Conservation (phyloP, 805 yeast genomes). For the Saccharomyces eubayanus region DNA sequence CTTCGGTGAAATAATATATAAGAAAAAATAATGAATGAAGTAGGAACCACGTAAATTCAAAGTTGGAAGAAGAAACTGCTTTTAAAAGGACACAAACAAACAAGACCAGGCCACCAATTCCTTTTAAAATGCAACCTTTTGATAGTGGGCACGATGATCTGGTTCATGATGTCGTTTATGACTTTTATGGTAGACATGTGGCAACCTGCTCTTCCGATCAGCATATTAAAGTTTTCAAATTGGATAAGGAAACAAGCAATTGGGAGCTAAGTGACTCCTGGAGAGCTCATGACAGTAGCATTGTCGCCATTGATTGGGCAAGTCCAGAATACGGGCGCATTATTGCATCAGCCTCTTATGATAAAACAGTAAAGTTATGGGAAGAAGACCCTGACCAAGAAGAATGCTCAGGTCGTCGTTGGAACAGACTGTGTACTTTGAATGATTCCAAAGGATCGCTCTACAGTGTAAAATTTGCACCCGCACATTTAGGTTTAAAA, state of each 20-base stretch:
- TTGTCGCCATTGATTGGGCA: constrained; percentile 83
- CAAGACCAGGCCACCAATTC: background rate
- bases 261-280: constrained; percentile 87
- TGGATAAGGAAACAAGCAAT: constrained; percentile 48
- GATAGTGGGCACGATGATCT: constrained; percentile 89
- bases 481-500: constrained; percentile 70
- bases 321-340: constrained; percentile 88
- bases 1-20: background rate
- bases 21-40: background rate
- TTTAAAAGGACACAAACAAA: background rate
- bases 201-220: constrained; percentile 96
- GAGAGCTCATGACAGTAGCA: constrained; percentile 90
- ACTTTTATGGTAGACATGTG: constrained; percentile 82
- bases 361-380: constrained; percentile 82
- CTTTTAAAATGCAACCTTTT: constrained; percentile 51
- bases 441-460: constrained; percentile 85
- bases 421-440: constrained; percentile 67
- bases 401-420: constrained; percentile 70
- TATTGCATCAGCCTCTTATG: constrained; percentile 82
- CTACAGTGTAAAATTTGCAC: constrained; percentile 85
- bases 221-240: constrained; percentile 80
- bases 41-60: background rate
- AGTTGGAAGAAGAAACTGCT: background rate
- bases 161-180: constrained; percentile 83
- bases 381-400: constrained; percentile 79